Percentiles rank a stretch among this genome's conserved stretches.
phyloP scores from a whole-genome alignment of 2,329 filamentous ascomycete genomes.

The Furcasterigmium sp. region DNA sequence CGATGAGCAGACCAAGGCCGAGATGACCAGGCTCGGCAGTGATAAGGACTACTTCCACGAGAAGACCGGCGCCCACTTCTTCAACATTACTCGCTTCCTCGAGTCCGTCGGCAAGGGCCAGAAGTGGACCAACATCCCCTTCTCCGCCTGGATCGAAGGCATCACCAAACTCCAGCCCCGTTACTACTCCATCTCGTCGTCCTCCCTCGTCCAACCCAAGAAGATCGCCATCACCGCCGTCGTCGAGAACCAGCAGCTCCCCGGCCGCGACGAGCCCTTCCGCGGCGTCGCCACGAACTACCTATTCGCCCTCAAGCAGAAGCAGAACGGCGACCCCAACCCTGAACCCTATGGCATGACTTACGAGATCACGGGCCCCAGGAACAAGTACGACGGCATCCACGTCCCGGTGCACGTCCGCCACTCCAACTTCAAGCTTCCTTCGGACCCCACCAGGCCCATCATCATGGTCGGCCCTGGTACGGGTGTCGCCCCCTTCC shows the following conservation, averaged over 20 bases:
- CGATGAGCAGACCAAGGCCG: conserved; percentile 75
- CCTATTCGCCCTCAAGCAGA: conserved; percentile 88
- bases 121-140: conserved; percentile 80
- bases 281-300: conserved; percentile 98
- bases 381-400: conserved; percentile 95
- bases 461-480: conserved; percentile 95
- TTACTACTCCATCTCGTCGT: conserved; percentile 99
- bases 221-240: conserved; percentile 94
- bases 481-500: conserved; percentile 94
- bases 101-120: conserved; percentile 65
- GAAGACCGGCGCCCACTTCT: conserved; percentile 73
- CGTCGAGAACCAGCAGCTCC: conserved; percentile 76
- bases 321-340: conserved; percentile 82
- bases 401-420: conserved; percentile 93
- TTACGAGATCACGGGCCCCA: conserved; percentile 81
- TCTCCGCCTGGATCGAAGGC: conserved; percentile 91
- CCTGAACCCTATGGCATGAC: conserved; percentile 79
- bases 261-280: conserved; percentile 71
- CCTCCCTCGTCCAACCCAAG: conserved; percentile 87
- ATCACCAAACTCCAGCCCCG: conserved; percentile 92
- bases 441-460: conserved; percentile 88
- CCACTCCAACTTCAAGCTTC: conserved; percentile 98
- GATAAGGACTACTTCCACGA: conserved; percentile 96
- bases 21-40: conserved; percentile 81
- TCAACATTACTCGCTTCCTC: conserved; percentile 86